Base-by-base conservation (phyloP, 2,329 filamentous ascomycete species). In the Lecanoromycetidae sp. region DNA sequence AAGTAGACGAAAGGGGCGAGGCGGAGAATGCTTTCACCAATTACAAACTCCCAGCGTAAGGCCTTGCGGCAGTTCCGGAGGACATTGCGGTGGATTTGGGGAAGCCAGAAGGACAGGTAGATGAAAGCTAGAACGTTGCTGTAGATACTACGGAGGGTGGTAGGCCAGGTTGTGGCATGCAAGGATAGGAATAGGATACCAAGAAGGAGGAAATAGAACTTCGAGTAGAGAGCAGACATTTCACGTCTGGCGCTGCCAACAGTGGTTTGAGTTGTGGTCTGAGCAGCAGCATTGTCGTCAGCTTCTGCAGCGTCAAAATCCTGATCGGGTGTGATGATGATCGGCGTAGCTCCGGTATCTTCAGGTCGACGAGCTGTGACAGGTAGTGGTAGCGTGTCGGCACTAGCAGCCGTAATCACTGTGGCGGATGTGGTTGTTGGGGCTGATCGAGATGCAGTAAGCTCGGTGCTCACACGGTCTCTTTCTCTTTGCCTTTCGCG, bases 51-150 rank as follows among this genome's bases (percentile, higher is more conserved):
- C 87, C 88, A 95, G 3, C 81, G 76, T n/a, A 96, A 71, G 1
- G 90, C 88, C 57, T 84, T 85, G 33, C 88, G 85, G 63, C 87
- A 94, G 65, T 95, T 95, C 45, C 90, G 84, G 64, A 85, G 79
- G 44, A 84, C 72, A 62, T 98, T 98, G 52, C 91, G 84, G 60
- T 84, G 77, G 55, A 96, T 94, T 62, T 98, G 91, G 0, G 91
- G 90, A 1, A 80, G 61, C 90, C 90, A 96, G 60, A 95, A 81
- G 17, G 88, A 94, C 36, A 95, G 76, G 61, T 95, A 95, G 44
- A 75, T 55, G 57, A 90, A 78, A 2, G 77, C 73, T 19, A 94
- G 67, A 2, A 72, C 54, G 60, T 88, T 72, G 52, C 71, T 71
- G 61, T 79, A 82, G 34, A 71, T 60, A 2, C 68, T 68, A 20